Conservation (phyloP, 2,329 filamentous ascomycete genomes). For the Knufia fluminis region DNA sequence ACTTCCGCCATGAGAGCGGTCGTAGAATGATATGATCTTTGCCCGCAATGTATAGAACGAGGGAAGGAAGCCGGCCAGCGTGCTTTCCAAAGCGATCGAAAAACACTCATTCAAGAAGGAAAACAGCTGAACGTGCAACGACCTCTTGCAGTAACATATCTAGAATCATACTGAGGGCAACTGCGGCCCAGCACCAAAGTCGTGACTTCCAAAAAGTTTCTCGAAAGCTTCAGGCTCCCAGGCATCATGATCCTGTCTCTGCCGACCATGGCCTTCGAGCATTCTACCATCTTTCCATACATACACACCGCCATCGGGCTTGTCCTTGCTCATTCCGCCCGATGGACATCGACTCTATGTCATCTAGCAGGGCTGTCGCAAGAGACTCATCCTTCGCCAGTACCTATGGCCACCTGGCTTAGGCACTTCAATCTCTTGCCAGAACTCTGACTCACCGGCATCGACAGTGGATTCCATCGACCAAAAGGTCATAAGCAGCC, state of each 20-base stretch:
- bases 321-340: no score
- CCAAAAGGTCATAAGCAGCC: not conserved
- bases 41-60: not conserved
- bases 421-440: not conserved
- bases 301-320: no score
- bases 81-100: not conserved
- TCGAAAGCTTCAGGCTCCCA: not conserved
- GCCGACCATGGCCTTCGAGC: no score
- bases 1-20: constrained; percentile 13
- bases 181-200: no score
- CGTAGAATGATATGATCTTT: not conserved
- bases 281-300: no score
- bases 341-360: no score
- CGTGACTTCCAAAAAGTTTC: not conserved
- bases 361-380: no score
- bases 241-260: not conserved
- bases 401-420: not conserved
- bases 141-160: no score
- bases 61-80: constrained; percentile 4
- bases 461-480: no score
- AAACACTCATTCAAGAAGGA: not conserved
- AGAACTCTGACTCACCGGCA: not conserved
- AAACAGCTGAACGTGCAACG: not conserved
- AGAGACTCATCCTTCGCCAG: no score
- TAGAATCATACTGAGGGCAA: no score